These are phyloP conservation scores for Ophiosphaerella korrae DNA, from an alignment of 2,329 filamentous ascomycete genomes.

Conservation along the genomic window DNA sequence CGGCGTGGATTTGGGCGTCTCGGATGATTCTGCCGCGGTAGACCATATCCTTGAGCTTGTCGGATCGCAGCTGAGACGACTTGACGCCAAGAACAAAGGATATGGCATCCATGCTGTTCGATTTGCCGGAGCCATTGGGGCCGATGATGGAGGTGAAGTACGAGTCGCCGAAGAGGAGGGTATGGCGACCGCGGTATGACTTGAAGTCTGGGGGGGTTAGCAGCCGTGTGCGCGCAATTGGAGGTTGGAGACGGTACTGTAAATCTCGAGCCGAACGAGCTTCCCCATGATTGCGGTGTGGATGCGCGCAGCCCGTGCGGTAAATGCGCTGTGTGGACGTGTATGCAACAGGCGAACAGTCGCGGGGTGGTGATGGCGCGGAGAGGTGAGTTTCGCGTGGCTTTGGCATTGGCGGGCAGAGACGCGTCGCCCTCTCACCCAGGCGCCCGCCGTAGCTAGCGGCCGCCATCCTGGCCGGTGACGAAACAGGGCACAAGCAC, in stretches of 20 bases:
- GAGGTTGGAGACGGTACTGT: slow-evolving; percentile 66
- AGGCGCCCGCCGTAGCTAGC: slow-evolving; percentile 32
- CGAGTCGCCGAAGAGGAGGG: slow-evolving; percentile 91
- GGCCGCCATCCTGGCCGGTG: slow-evolving; percentile 16
- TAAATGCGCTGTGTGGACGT: slow-evolving; percentile 11
- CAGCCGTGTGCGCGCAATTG: slow-evolving; percentile 14
- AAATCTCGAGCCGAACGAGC: slow-evolving; percentile 90
- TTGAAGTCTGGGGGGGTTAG: slow-evolving; percentile 77
- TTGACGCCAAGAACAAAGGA: slow-evolving; percentile 99
- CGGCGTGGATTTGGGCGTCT: slow-evolving; percentile 89
- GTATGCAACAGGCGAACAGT: slow-evolving; percentile 4
- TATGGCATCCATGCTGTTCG: slow-evolving; percentile 99
- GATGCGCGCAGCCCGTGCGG: slow-evolving; percentile 19
- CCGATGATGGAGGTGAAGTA: slow-evolving; percentile 99
- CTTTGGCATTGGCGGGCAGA: slow-evolving; percentile 7
- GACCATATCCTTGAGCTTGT: slow-evolving; percentile 90
- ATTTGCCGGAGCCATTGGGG: slow-evolving; percentile 99
- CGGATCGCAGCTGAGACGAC: slow-evolving; percentile 94
- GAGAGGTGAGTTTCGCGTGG: slow-evolving; percentile 9
- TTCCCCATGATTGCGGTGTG: slow-evolving; percentile 74
- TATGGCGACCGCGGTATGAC: slow-evolving; percentile 97
- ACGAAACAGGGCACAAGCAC: slow-evolving; percentile 21
- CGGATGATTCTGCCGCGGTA: slow-evolving; percentile 94
- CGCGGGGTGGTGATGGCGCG: slow-evolving; percentile 4
- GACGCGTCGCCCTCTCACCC: slow-evolving; percentile 16